phyloP scores from a whole-genome alignment of 192 early-diverging fungal species.

The Ramicandelaber brevisporus region DNA sequence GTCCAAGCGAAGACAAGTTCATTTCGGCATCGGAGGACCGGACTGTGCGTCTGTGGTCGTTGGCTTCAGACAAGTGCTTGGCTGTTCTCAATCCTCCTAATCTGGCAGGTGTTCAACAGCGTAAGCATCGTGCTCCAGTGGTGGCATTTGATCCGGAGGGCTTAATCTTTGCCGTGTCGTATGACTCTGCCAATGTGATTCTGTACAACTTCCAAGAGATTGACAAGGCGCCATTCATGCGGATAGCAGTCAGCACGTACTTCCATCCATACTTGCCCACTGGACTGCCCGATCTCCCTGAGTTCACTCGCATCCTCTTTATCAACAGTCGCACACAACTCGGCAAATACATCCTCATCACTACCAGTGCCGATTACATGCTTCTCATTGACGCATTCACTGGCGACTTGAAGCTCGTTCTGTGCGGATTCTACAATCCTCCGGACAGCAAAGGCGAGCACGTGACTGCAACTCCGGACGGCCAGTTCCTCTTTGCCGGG shows the following conservation, averaged over 20 bases:
- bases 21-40: constrained; percentile 47
- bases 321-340: constrained; percentile 55
- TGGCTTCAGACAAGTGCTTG: constrained; percentile 7
- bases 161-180: constrained; percentile 34
- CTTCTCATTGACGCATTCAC: constrained; percentile 45
- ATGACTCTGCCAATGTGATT: constrained; percentile 11
- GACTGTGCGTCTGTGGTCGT: constrained; percentile 56
- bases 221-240: constrained; percentile 9
- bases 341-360: constrained; percentile 43
- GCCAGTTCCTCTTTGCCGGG: constrained; percentile 39
- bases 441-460: constrained; percentile 16
- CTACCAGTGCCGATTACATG: constrained; percentile 23
- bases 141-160: constrained; percentile 40
- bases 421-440: not conserved
- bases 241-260: not conserved
- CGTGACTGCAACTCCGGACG: constrained; percentile 43
- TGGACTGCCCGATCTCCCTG: too few relatives aligned
- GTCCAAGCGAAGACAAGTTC: constrained; percentile 49
- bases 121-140: constrained; percentile 4
- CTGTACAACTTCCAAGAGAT: constrained; percentile 38
- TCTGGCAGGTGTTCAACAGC: too few relatives aligned
- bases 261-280: constrained; percentile 18
- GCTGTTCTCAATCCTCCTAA: constrained; percentile 5
- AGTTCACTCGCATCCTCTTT: too few relatives aligned
- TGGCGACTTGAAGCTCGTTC: constrained; percentile 10